Conservation (phyloP, 106 monocot species). For the Dendrobium chrysotoxum region DNA sequence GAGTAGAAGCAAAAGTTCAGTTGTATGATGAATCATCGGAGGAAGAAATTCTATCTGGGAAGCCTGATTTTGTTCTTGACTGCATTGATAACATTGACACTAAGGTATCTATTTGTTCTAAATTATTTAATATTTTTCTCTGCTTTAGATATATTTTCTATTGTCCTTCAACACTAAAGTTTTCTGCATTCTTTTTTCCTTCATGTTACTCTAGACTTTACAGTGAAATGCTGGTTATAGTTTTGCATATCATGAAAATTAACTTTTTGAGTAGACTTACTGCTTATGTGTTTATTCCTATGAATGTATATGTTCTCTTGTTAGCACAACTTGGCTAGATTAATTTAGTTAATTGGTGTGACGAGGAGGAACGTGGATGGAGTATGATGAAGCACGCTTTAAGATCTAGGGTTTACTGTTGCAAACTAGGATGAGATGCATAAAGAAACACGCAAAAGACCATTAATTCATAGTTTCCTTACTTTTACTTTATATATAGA, state of each 20-base stretch:
- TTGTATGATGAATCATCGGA: constrained; percentile 83
- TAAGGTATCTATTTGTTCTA: constrained; percentile 43
- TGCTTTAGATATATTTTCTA: neutral
- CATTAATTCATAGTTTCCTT: neutral
- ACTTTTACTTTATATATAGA: neutral
- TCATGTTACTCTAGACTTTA: neutral
- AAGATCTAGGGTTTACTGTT: no score
- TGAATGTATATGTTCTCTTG: neutral
- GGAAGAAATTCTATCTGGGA: constrained; percentile 87
- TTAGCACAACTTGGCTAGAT: neutral
- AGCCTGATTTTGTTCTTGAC: constrained; percentile 93
- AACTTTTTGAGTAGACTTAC: neutral
- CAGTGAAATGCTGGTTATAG: neutral
- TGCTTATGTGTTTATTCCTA: neutral
- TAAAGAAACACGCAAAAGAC: neutral
- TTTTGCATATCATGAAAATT: neutral
- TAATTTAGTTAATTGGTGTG: no score
- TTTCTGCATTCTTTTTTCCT: neutral
- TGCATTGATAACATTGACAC: constrained; percentile 99
- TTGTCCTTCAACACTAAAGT: neutral
- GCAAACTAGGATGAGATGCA: neutral
- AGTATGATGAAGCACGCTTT: no score
- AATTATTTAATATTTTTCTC: neutral
- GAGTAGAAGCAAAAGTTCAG: constrained; percentile 78
- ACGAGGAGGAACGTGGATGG: no score